Conservation (phyloP, 2,329 filamentous ascomycete species). For the Epichloe amarillans region DNA sequence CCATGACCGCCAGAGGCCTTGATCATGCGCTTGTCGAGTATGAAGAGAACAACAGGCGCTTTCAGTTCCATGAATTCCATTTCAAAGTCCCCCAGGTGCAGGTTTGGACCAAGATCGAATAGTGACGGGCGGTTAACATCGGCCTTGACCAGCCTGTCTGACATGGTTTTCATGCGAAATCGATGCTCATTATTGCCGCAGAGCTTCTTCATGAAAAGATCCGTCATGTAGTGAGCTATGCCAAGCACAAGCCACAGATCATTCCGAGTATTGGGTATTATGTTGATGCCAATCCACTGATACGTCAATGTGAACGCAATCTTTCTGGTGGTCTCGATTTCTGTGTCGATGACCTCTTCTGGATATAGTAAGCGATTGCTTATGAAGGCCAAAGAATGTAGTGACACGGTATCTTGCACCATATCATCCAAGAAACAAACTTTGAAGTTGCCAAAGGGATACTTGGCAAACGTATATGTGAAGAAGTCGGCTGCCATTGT, state of each 20-base stretch:
- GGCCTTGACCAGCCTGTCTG: constrained; percentile 68
- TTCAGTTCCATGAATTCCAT: constrained; percentile 85
- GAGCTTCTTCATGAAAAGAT: constrained; percentile 78
- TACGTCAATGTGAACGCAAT: constrained; percentile 75
- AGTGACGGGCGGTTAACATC: constrained; percentile 76
- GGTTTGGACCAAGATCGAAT: constrained; percentile 60
- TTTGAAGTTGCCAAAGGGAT: constrained; percentile 86
- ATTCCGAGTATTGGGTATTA: constrained; percentile 65
- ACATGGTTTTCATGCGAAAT: constrained; percentile 74
- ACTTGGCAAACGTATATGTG: constrained; percentile 75
- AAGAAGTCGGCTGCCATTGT: constrained; percentile 85
- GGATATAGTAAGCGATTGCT: constrained; percentile 78
- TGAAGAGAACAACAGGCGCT: constrained; percentile 80
- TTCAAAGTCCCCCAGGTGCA: constrained; percentile 74
- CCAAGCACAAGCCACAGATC: constrained; percentile 87
- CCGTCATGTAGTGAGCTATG: constrained; percentile 88
- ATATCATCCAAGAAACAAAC: constrained; percentile 90
- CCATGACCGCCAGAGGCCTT: constrained; percentile 76
- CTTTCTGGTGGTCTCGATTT: constrained; percentile 67
- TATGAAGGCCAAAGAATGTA: constrained; percentile 76
- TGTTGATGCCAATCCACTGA: constrained; percentile 90
- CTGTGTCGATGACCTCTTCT: constrained; percentile 70
- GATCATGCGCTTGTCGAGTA: constrained; percentile 78
- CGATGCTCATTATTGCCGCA: constrained; percentile 93
- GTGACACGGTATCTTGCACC: constrained; percentile 57